A percentile compares a stretch with the other conserved stretches of the same genome.
Evolutionary conservation across 768 basidiomycete species (phyloP).

Genomic region (Collybiopsis luxurians): DNA sequence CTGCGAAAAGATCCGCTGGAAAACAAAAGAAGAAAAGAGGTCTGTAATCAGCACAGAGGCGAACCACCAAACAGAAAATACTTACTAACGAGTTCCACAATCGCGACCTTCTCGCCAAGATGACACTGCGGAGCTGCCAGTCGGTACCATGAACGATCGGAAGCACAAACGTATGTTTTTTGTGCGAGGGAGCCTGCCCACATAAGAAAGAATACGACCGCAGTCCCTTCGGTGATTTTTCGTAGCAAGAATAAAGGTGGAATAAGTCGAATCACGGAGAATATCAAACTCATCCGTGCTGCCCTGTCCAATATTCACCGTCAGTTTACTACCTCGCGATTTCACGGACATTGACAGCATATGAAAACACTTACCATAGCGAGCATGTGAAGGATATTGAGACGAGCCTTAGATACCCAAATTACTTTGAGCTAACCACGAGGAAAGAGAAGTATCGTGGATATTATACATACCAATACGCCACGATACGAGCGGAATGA

Average conservation of each 20-base stretch:
- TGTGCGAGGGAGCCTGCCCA: conserved; percentile 10
- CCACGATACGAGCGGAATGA: not conserved
- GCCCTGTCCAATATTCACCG: no score
- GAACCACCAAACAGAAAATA: no score
- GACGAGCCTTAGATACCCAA: conserved; percentile 1
- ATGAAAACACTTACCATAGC: conserved; percentile 5
- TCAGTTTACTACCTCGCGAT: no score
- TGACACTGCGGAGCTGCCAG: conserved; percentile 8
- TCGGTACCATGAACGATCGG: conserved; percentile 7
- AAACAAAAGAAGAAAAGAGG: not conserved
- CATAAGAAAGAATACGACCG: conserved; percentile 5
- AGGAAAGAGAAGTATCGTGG: no score
- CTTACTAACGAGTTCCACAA: conserved; percentile 9
- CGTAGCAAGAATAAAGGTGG: conserved; percentile 4
- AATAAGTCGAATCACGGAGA: conserved; percentile 9
- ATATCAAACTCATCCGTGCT: conserved; percentile 12
- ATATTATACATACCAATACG: conserved; percentile 5
- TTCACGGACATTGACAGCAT: no score
- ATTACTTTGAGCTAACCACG: no score
- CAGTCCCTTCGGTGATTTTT: not conserved
- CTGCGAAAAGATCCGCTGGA: conserved; percentile 9
- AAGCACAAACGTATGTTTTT: conserved; percentile 10
- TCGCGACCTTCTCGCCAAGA: conserved; percentile 5
- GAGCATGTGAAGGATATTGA: conserved; percentile 7
- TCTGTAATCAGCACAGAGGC: no score